These are phyloP conservation scores for Xylariales sp. DNA, from an alignment of 2,329 filamentous ascomycete species.

Conservation along the genomic window DNA sequence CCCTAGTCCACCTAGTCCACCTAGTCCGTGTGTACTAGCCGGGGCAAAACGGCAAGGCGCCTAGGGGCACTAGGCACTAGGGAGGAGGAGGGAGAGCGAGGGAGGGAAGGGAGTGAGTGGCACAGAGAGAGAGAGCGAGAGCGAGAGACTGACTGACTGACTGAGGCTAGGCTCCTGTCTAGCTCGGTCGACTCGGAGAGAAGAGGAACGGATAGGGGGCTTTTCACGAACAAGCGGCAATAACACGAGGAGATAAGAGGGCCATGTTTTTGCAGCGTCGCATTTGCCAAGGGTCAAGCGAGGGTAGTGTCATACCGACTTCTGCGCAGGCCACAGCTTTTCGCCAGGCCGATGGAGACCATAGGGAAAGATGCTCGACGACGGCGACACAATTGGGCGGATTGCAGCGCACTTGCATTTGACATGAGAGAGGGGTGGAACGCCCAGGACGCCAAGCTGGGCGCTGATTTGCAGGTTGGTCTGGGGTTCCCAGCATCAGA, in stretches of 20 bases:
- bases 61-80: conserved; percentile 19
- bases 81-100: neutral
- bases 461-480: conserved; percentile 54
- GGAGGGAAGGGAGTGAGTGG: neutral
- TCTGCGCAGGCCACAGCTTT: conserved; percentile 34
- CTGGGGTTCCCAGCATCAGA: conserved; percentile 44
- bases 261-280: conserved; percentile 28
- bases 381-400: conserved; percentile 38
- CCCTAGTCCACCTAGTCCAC: conserved; percentile 39
- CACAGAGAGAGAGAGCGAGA: neutral
- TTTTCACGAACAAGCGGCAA: conserved; percentile 43
- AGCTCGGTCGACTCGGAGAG: conserved; percentile 42
- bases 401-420: conserved; percentile 43
- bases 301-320: conserved; percentile 47
- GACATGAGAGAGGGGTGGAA: conserved; percentile 33
- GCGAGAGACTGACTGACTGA: neutral
- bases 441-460: conserved; percentile 41
- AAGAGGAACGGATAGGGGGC: conserved; percentile 37
- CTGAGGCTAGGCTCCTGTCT: conserved; percentile 39
- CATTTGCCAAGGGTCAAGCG: conserved; percentile 40
- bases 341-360: conserved; percentile 37
- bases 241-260: conserved; percentile 47
- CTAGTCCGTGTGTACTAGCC: conserved; percentile 34
- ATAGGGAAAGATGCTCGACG: conserved; percentile 24
- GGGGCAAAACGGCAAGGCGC: conserved; percentile 19